Percentiles rank a stretch among this genome's conserved stretches.
Conservation (phyloP, 2,329 filamentous ascomycete species). For the Colletotrichum cuscutae region DNA sequence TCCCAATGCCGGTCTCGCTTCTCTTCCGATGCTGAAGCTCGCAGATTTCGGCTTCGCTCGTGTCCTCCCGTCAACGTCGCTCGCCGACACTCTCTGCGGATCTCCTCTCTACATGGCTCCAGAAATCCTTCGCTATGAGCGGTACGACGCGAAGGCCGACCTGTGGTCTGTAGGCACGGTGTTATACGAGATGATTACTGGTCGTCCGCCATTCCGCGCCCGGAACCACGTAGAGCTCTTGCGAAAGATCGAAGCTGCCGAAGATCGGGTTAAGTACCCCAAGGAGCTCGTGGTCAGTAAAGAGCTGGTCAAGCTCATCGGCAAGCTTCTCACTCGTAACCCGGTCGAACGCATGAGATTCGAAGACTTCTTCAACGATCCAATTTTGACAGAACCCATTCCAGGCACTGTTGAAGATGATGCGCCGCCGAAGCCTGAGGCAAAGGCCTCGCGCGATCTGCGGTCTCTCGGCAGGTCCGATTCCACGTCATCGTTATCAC, state of each 20-base stretch:
- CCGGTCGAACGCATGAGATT: conserved; percentile 89
- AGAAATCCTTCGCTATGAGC: conserved; percentile 95
- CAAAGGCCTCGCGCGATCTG: conserved; percentile 47
- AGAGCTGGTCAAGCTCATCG: conserved; percentile 84
- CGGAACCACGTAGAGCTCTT: conserved; percentile 95
- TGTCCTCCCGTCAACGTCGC: conserved; percentile 86
- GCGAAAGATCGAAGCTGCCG: conserved; percentile 88
- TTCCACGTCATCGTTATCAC: conserved; percentile 44
- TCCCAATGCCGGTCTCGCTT: conserved; percentile 82
- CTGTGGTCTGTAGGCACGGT: conserved; percentile 98
- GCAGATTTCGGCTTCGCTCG: conserved; percentile 99
- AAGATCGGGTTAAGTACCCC: conserved; percentile 87
- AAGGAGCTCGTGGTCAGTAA: conserved; percentile 76
- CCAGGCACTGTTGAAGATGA: conserved; percentile 86
- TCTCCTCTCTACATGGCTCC: conserved; percentile 99
- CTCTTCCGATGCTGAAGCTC: conserved; percentile 95
- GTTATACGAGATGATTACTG: conserved; percentile 93
- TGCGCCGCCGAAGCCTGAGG: conserved; percentile 54
- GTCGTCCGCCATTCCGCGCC: conserved; percentile 89
- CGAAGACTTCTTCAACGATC: conserved; percentile 82
- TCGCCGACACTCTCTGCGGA: conserved; percentile 96
- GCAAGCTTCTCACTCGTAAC: conserved; percentile 83
- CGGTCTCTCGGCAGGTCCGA: conserved; percentile 39
- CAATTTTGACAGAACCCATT: conserved; percentile 79
- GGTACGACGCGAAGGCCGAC: conserved; percentile 96